These are phyloP conservation scores for Arxiozyma bovina DNA, from an alignment of 1,139 yeast species.

Conservation along the genomic window DNA sequence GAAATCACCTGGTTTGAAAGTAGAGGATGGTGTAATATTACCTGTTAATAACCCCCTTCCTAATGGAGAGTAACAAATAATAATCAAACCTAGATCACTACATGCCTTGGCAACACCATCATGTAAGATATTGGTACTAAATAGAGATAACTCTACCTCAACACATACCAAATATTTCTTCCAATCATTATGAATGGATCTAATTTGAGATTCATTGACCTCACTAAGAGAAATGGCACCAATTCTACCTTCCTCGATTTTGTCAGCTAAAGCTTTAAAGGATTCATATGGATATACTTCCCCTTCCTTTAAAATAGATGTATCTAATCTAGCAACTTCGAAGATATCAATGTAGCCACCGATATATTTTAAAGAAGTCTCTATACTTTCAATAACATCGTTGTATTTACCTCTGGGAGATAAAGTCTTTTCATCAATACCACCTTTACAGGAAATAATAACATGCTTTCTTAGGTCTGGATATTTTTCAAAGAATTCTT, in stretches of 20 bases:
- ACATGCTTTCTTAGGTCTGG: slow-evolving; percentile 48
- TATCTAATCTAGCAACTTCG: slow-evolving; percentile 63
- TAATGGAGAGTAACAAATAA: slow-evolving; percentile 74
- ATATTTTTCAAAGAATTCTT: slow-evolving; percentile 47
- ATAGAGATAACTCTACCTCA: slow-evolving; percentile 68
- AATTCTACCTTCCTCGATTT: slow-evolving; percentile 46
- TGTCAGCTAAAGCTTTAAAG: slow-evolving; percentile 42
- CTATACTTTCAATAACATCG: slow-evolving; percentile 43
- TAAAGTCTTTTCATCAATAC: slow-evolving; percentile 32
- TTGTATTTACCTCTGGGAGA: slow-evolving; percentile 45
- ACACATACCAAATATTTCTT: slow-evolving; percentile 51
- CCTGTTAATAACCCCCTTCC: slow-evolving; percentile 77
- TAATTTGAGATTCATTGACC: slow-evolving; percentile 51
- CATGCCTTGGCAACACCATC: slow-evolving; percentile 54
- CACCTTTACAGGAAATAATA: slow-evolving; percentile 63
- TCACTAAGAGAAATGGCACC: slow-evolving; percentile 68
- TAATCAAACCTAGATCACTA: slow-evolving; percentile 51
- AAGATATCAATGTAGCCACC: slow-evolving; percentile 48
- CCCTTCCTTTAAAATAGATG: slow-evolving; percentile 29
- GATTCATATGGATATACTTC: slow-evolving; percentile 34
- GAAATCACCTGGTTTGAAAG: slow-evolving; percentile 43
- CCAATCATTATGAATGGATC: slow-evolving; percentile 42
- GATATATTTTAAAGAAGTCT: slow-evolving; percentile 39
- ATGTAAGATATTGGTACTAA: slow-evolving; percentile 47
- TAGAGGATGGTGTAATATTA: slow-evolving; percentile 37